Conservation (phyloP, 176 grass and related monocot genomes). For the Leersia perrieri region DNA sequence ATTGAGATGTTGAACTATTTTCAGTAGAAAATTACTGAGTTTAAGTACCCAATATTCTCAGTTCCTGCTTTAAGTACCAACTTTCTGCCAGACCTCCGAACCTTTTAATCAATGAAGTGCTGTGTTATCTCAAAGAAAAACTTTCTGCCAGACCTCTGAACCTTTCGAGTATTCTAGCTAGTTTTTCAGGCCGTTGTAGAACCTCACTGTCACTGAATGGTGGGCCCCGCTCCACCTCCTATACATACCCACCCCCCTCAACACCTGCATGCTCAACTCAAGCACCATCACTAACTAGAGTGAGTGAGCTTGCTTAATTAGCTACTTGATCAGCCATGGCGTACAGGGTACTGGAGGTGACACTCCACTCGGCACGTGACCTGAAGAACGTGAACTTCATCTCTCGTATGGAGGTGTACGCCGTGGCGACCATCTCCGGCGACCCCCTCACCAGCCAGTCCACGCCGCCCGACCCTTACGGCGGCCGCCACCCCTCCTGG, state of each 20-base stretch:
- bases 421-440: constrained; percentile 49
- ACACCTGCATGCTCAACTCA: not conserved
- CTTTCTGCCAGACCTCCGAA: no score
- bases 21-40: no score
- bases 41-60: no score
- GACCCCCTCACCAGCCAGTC: constrained; percentile 45
- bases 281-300: not conserved
- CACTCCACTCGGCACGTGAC: constrained; percentile 55
- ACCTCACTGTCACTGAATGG: not conserved
- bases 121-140: no score
- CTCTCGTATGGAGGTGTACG: constrained; percentile 72
- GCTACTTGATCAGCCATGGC: constrained; percentile 64
- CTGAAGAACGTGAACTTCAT: constrained; percentile 75
- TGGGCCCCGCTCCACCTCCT: constrained; percentile 17
- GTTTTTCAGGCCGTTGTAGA: not conserved
- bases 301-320: no score
- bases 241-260: no score
- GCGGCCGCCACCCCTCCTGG: constrained; percentile 64
- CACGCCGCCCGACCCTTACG: constrained; percentile 50
- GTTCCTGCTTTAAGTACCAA: not conserved
- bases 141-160: no score
- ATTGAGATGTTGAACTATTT: no score
- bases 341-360: constrained; percentile 61
- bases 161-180: no score
- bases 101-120: no score